Base-by-base conservation (phyloP, 2,329 filamentous ascomycete genomes). In the Nakataea oryzae region DNA sequence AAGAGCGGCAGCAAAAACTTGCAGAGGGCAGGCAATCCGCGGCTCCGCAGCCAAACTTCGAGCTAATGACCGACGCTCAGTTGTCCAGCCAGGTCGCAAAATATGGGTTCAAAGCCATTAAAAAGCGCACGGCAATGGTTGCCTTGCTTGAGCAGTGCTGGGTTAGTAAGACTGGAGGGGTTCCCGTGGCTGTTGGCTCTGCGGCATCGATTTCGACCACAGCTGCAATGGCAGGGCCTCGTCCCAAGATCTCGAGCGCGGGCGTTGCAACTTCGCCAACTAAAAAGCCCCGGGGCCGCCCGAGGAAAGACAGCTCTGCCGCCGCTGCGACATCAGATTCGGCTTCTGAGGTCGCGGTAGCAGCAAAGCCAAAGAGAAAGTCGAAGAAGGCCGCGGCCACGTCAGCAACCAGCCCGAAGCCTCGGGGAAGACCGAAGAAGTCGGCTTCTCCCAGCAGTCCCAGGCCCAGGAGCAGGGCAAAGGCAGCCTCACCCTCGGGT, bases 101-200 rank as follows among this genome's bases (percentile, higher is more conserved):
- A 0, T 91, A 86, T 68, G 88, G 87, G 0, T 92, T 93, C 73
- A 93, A 92, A 69, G 77, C 86, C 1, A 76, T 92, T 32, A 90
- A 86, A 70, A 84, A 78, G 62, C 81, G 89, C 24, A 78, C 81
- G 59, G 84, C 84, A 11, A 91, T 90, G 86, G 86, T 93, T 64
- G 77, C 83, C 1, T 73, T 91, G 13, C 75, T 93, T 14, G 77
- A 89, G 60, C 82, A 86, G 68, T 92, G 90, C 71, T 92, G 89
- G 88, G 74, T 82, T 66, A 85, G 84, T 63, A 85, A 85, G 69
- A 74, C 79, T 26, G 67, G 69, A 14, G 59, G 56, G 0, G 58
- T 61, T 58, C 41, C 27, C 26, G 21, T 29, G n/a, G 29, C 34
- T 54, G 57, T 17, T 12, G 24, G 21, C 17, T 61, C 56, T 24